Percentiles rank a stretch among this genome's conserved stretches.
Evolutionary conservation across 495 filamentous ascomycete species (phyloP).

Genomic region (Choiromyces venosus): DNA sequence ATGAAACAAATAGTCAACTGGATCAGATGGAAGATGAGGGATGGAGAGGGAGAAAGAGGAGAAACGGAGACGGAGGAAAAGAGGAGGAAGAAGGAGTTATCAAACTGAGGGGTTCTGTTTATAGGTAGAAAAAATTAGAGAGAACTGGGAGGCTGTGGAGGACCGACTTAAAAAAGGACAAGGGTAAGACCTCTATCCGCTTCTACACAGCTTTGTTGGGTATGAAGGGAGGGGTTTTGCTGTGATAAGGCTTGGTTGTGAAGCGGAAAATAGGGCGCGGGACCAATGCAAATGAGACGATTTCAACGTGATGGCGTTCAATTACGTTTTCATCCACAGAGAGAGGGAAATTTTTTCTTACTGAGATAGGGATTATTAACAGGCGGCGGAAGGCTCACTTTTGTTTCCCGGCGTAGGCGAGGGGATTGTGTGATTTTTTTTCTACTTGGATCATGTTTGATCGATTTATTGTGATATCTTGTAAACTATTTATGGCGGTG

Average conservation of each 20-base stretch:
- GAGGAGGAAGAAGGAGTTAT: background rate
- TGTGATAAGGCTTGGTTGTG: background rate
- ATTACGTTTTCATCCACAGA: background rate
- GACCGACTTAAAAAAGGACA: background rate
- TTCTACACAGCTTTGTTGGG: background rate
- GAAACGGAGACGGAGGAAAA: background rate
- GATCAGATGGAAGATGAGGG: background rate
- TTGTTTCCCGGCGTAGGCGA: background rate
- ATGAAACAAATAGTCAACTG: background rate
- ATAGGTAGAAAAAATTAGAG: constrained; percentile 27
- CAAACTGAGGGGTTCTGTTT: constrained; percentile 14
- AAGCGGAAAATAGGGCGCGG: background rate
- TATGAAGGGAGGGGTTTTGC: background rate
- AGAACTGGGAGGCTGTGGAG: background rate
- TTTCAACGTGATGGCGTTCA: background rate
- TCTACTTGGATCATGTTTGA: background rate
- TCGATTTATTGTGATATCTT: background rate
- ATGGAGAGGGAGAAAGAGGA: constrained; percentile 6
- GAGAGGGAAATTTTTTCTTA: background rate
- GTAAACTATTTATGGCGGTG: constrained; percentile 4
- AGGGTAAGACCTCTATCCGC: background rate
- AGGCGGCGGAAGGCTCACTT: background rate
- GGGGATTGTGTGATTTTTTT: constrained; percentile 20
- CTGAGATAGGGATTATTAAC: background rate
- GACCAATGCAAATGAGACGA: background rate